Evolutionary conservation across 345 rosid genomes (phyloP), one percentile per base, ranked within the genome.

Genomic region (Schrenkiella parvula): DNA sequence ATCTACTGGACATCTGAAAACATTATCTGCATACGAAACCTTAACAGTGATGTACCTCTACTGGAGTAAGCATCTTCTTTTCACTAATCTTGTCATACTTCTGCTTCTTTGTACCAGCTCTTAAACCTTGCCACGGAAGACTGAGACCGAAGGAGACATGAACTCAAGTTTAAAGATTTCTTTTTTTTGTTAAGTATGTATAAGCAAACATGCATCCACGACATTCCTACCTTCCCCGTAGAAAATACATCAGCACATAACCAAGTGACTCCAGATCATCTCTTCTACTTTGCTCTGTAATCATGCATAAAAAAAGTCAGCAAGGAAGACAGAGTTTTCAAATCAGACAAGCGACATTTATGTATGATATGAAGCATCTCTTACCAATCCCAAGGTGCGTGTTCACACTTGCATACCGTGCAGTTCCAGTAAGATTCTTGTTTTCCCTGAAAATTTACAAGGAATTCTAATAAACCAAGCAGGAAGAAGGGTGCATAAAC

Each of bases 241-340:
- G 81, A 82, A 89, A 95, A 80, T 95, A 91, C 96, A 95, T 95
- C 43, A 95, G 88, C 79, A 95, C 96, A 79, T 91, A 91, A 81
- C 98, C 98, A 70, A 95, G 97, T 39, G 98, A 95, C 80, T 93
- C 99, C 82, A 95, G 83, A 85, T 91, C 98, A 86, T 93, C 99
- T 82, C 99, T 84, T 82, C 99, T 84, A 84, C 99, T 95, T 87
- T 95, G 99, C 80, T 95, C 97, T 95, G 88, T 81, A 68, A 66
- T 35, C 50, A 50, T 58, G 70, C 23, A 70, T 56, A 28, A 41
- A 28, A 26, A 42, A 13, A 65, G 46, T 31, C 70, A 66, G 74
- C 44, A 58, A 42, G 39, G 43, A 38, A 64, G 38, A 18, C 41
- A 11, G 74, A 14, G 35, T 66, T 61, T 9, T 54, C 35, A 47